Evolutionary conservation across 2,329 filamentous ascomycete genomes (phyloP), one percentile per base, ranked within the genome.

Genomic region (Penicillium fuscoglaucum): DNA sequence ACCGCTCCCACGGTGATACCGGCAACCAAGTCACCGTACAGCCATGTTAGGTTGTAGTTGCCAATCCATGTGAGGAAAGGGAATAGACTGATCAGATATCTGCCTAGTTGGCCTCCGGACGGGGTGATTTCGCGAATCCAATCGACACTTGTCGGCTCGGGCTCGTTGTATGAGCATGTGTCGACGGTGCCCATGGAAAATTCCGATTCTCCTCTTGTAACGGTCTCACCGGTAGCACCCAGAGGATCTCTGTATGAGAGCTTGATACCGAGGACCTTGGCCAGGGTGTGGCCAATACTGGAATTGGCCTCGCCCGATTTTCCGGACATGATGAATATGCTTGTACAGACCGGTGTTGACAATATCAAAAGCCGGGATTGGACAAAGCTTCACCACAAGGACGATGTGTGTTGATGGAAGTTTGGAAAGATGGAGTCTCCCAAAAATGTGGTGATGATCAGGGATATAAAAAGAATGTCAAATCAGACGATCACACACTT

Each of bases 21-120:
- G 59, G 95, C 93, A 57, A 98, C 87, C 47, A 98, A 76, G 77
- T 99, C 95, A 68, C 95, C 95, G 17, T 86, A 74, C 6, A 97
- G 77, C 95, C 95, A 99, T 79, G 92, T 87, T 4, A 87, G 12
- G 72, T 99, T 99, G 79, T 99, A 99, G 66, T 87, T 85, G 12
- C 80, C 76, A 57, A 98, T 93, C 95, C 95, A 99, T n/a, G 85
- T 82, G 6, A 90, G 73, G 71, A 97, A 98, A 0, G 95, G 95
- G 66, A 99, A 96, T 1, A 98, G 79, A 15, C 84, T 89, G 64
- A 80, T 78, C 58, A 87, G 56, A 70, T 97, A 99, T 2, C 78
- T 66, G 6, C 74, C 49, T 4, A 88, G 54, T 37, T 89, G 82
- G 1, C 72, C 63, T 8, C 79, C 73, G 0, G 80, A 81, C 0